Conservation (phyloP, 108 stramenopile genomes). For the Chaetoceros tenuissimus region DNA sequence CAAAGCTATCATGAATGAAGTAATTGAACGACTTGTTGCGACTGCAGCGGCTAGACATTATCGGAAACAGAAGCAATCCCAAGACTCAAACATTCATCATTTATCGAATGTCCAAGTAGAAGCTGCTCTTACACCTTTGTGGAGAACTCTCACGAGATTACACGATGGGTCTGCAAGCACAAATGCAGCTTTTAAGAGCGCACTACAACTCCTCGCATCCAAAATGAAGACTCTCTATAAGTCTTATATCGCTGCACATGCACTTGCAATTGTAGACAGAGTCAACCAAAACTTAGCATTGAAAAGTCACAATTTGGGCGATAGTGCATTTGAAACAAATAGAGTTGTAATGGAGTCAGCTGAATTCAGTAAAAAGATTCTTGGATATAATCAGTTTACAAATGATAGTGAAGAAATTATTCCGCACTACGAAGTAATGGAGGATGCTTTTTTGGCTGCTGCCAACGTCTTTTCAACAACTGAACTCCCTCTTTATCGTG, state of each 20-base stretch:
- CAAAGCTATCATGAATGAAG: conserved; percentile 35
- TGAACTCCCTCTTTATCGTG: conserved; percentile 77
- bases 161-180: conserved; percentile 77
- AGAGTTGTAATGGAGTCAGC: conserved; percentile 73
- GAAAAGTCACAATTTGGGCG: neutral
- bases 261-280: conserved; percentile 46
- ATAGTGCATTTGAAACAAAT: conserved; percentile 7
- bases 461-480: conserved; percentile 83
- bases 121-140: conserved; percentile 71
- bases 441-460: conserved; percentile 78
- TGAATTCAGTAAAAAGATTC: conserved; percentile 73
- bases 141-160: conserved; percentile 79
- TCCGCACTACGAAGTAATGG: conserved; percentile 76
- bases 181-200: conserved; percentile 78
- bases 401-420: conserved; percentile 30
- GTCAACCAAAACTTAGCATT: neutral
- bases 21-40: conserved; percentile 82
- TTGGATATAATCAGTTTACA: conserved; percentile 46
- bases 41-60: conserved; percentile 61
- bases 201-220: conserved; percentile 63
- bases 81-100: conserved; percentile 28
- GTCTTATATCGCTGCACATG: conserved; percentile 84
- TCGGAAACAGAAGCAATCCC: conserved; percentile 49
- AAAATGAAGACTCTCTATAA: conserved; percentile 76
- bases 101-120: conserved; percentile 75